These are phyloP conservation scores for Bertia moriformis DNA, from an alignment of 2,329 filamentous ascomycete genomes.

Conservation along the genomic window DNA sequence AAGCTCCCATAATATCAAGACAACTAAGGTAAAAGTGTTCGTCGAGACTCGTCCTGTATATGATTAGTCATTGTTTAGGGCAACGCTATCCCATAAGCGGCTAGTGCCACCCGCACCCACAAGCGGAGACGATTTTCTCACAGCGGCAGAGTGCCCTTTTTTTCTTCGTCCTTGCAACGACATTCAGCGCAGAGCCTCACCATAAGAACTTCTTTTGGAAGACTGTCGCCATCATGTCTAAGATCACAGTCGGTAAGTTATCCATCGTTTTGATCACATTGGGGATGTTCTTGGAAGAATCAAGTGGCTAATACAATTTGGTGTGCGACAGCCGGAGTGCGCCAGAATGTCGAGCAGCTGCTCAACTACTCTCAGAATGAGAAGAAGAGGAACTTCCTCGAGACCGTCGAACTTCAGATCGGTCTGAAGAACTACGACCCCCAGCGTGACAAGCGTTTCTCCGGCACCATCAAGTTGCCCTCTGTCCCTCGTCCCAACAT, in stretches of 20 bases:
- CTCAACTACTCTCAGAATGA: slow-evolving; percentile 53
- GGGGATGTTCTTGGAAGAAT: no score
- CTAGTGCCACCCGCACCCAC: not conserved
- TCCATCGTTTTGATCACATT: slow-evolving; percentile 1
- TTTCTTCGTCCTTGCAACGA: not conserved
- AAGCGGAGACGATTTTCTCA: slow-evolving; percentile 1
- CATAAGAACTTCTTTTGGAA: slow-evolving; percentile 12
- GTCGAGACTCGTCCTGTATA: no score
- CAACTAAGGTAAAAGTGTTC: no score
- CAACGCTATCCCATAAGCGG: not conserved
- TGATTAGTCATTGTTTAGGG: not conserved
- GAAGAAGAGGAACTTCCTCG: slow-evolving; percentile 56
- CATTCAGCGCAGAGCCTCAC: slow-evolving; percentile 16
- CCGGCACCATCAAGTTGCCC: slow-evolving; percentile 56
- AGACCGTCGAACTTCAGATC: slow-evolving; percentile 49
- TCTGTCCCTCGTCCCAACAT: slow-evolving; percentile 49
- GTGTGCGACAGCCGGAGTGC: slow-evolving; percentile 43
- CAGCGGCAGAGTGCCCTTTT: not conserved
- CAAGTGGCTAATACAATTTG: slow-evolving; percentile 1
- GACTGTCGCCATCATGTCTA: slow-evolving; percentile 31
- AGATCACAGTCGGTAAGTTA: slow-evolving; percentile 39
- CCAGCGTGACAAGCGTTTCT: slow-evolving; percentile 69
- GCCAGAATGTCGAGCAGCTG: slow-evolving; percentile 53
- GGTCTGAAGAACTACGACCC: slow-evolving; percentile 56
- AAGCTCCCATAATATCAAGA: no score